Conservation (phyloP, 305 asterid species). For the Striga hermonthica region DNA sequence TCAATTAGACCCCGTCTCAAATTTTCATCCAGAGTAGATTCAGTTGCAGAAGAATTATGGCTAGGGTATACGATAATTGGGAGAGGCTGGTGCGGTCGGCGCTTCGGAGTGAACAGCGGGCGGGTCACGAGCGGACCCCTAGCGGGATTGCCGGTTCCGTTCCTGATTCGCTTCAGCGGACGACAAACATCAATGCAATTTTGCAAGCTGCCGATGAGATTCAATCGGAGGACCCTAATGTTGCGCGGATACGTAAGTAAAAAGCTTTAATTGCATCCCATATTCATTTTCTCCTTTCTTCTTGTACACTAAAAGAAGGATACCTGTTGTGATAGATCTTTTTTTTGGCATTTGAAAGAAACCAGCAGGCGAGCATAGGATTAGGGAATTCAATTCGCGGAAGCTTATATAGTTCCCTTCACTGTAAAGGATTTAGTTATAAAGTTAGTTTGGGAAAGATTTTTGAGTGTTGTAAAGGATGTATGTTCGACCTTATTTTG, state of each 20-base stretch:
- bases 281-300: neutral
- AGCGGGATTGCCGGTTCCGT: conserved; percentile 90
- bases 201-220: conserved; percentile 94
- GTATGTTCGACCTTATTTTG: neutral
- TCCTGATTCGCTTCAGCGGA: conserved; percentile 82
- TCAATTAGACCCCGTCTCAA: conserved; percentile 32
- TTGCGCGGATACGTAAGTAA: conserved; percentile 79
- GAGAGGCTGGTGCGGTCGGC: conserved; percentile 72
- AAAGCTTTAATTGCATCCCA: conserved; percentile 1
- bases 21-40: neutral
- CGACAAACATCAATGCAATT: conserved; percentile 73
- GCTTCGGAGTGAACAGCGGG: conserved; percentile 60
- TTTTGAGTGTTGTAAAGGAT: neutral
- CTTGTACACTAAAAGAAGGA: neutral
- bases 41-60: conserved; percentile 42
- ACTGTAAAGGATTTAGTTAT: neutral
- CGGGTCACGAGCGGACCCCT: conserved; percentile 61
- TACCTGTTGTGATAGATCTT: neutral
- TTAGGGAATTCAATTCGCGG: neutral
- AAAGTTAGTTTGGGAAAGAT: neutral
- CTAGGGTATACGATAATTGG: conserved; percentile 77
- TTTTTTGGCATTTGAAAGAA: conserved; percentile 8
- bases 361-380: neutral
- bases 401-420: neutral
- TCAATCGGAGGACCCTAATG: conserved; percentile 80